Base-by-base conservation (phyloP, 352 stramenopile genomes). In the Salisapilia sapeloensis region DNA sequence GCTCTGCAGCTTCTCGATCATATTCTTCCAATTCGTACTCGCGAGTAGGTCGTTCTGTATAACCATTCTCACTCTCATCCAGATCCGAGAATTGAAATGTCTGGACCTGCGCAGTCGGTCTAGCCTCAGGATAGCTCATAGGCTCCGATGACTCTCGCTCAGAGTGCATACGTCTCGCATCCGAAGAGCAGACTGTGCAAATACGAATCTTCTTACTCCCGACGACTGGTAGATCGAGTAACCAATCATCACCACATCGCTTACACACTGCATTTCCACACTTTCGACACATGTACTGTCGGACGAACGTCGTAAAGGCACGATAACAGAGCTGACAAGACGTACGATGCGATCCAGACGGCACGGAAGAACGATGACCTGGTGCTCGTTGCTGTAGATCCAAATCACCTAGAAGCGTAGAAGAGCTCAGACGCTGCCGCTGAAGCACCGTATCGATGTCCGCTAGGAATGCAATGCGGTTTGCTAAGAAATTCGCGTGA, bases 291-390 rank as follows among this genome's bases (percentile, higher is more conserved):
- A 80, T 37, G 38, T 63, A 64, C 4, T 65, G 55, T 24, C 56
- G 62, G 10, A 56, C 72, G 29, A 70, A 46, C 9, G 37, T 55
- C 7, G 59, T 44, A 42, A 90, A 85, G 25, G 66, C 44, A 6
- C 67, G 62, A 35, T 75, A 84, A 23, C 74, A 90, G 29, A 75
- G 58, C 29, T 86, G 71, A 25, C 74, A 90, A n/a, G n/a, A n/a
- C n/a, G n/a, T n/a, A n/a, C n/a, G n/a, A n/a, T n/a, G n/a, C n/a
- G n/a, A n/a, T n/a, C n/a, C n/a, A n/a, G n/a, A n/a, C n/a, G n/a
- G n/a, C n/a, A n/a, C n/a, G n/a, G n/a, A n/a, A n/a, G n/a, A n/a
- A n/a, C 38, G 62, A 52, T 15, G 51, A 44, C 16, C 37, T 59
- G 29, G 33, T 35, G 29, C 40, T 53, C 38, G 21, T 60, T 35